These are phyloP conservation scores for Batkoa obscura DNA, from an alignment of 371 early-diverging fungal genomes.

Conservation along the genomic window DNA sequence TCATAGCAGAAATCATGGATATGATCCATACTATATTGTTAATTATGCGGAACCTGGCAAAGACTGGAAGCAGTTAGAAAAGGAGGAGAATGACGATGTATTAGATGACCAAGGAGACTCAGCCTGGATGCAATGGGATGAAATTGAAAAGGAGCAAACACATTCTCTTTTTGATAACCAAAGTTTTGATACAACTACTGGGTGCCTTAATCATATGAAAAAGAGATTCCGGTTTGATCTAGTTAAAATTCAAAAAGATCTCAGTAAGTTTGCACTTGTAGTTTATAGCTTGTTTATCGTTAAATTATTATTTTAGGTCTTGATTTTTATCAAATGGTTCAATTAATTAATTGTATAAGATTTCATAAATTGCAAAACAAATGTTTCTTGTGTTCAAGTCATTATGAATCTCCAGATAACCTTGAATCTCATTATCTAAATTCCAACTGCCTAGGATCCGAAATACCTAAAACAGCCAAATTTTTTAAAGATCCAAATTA, in stretches of 20 bases:
- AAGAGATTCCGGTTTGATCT: conserved; percentile 56
- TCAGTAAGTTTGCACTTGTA: conserved; percentile 13
- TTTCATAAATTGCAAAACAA: conserved; percentile 32
- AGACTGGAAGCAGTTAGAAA: conserved; percentile 79
- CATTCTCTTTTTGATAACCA: conserved; percentile 57
- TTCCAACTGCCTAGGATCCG: conserved; percentile 16
- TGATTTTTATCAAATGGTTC: conserved; percentile 67
- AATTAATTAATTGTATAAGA: conserved; percentile 78
- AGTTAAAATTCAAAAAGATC: conserved; percentile 21
- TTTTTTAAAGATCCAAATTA: conserved; percentile 53
- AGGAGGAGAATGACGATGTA: conserved; percentile 58
- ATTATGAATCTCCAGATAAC: conserved; percentile 22
- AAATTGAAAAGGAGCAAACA: conserved; percentile 34
- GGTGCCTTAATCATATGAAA: conserved; percentile 53
- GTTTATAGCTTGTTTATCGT: background rate
- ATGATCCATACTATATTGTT: conserved; percentile 89
- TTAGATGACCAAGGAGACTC: conserved; percentile 15
- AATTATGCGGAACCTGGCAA: conserved; percentile 85
- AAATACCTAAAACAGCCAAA: conserved; percentile 14
- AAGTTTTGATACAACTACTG: conserved; percentile 35
- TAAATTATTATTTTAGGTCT: conserved; percentile 17
- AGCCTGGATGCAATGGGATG: conserved; percentile 72
- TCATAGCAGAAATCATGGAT: conserved; percentile 66
- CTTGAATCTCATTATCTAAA: conserved; percentile 31
- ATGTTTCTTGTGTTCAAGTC: conserved; percentile 50